Percentiles rank a stretch among this genome's conserved stretches.
phyloP scores from a whole-genome alignment of 306 rosid genomes.

The Vicia faba region DNA sequence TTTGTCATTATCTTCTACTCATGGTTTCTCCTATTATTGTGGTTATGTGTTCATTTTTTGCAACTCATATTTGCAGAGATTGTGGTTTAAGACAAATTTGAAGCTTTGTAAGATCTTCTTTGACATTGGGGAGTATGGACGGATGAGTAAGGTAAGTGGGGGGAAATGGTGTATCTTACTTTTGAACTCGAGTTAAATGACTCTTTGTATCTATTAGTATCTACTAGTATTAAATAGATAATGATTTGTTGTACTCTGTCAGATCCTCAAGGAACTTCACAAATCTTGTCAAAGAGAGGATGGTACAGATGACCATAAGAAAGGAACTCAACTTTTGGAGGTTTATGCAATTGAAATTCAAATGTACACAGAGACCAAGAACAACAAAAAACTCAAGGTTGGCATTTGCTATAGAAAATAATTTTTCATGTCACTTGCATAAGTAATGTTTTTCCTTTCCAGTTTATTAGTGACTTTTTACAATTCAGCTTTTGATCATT shows the following conservation, averaged over 20 bases:
- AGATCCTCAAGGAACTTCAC: constrained; percentile 95
- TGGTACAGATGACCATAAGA: constrained; percentile 98
- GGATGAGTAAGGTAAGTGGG: constrained; percentile 84
- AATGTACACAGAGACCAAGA: constrained; percentile 97
- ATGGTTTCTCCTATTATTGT: constrained; percentile 13
- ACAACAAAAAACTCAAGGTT: constrained; percentile 98
- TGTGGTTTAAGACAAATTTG: constrained; percentile 97
- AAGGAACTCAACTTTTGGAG: constrained; percentile 96
- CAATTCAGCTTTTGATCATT: constrained; percentile 24
- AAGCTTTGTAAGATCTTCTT: constrained; percentile 99
- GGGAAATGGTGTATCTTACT: constrained; percentile 1
- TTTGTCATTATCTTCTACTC: constrained; percentile 26
- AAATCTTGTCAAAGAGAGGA: constrained; percentile 94
- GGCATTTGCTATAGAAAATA: constrained; percentile 31
- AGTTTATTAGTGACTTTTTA: constrained; percentile 12
- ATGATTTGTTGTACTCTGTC: constrained; percentile 29
- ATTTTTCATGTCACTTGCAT: constrained; percentile 20
- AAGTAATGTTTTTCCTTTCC: constrained; percentile 1
- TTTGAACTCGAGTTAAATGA: constrained; percentile 3
- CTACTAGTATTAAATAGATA: constrained; percentile 21
- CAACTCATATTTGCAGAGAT: constrained; percentile 62
- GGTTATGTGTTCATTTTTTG: constrained; percentile 28
- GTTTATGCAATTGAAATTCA: constrained; percentile 96
- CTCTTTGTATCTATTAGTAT: constrained; percentile 25
- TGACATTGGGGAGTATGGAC: constrained; percentile 97